Evolutionary conservation across 2,329 filamentous ascomycete species (phyloP).

Genomic region (Beauveria rudraprayagi): DNA sequence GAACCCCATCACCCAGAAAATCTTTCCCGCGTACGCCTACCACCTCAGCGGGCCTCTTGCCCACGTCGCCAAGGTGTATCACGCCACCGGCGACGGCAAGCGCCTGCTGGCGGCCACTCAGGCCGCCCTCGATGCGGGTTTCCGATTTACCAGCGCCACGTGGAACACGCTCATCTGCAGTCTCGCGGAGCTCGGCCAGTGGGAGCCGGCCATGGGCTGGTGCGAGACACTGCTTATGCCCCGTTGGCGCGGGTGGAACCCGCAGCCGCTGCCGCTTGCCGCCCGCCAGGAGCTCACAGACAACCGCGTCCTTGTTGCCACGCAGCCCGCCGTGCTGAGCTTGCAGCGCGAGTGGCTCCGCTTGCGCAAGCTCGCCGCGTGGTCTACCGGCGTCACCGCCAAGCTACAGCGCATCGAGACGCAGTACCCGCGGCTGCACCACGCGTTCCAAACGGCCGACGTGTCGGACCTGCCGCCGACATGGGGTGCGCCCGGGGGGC

Average conservation of each 20-base stretch:
- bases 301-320: constrained; percentile 25
- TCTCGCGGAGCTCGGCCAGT: constrained; percentile 52
- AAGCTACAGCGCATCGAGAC: constrained; percentile 30
- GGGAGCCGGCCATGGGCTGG: constrained; percentile 59
- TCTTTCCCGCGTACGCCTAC: constrained; percentile 44
- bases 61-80: constrained; percentile 39
- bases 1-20: constrained; percentile 12
- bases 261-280: constrained; percentile 17
- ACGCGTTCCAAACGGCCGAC: constrained; percentile 31
- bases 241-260: constrained; percentile 66
- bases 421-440: constrained; percentile 32
- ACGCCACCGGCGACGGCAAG: constrained; percentile 31
- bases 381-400: constrained; percentile 38
- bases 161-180: constrained; percentile 73
- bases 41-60: constrained; percentile 42
- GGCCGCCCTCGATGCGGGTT: constrained; percentile 57
- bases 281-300: constrained; percentile 20
- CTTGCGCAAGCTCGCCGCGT: constrained; percentile 38
- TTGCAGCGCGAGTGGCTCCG: constrained; percentile 44
- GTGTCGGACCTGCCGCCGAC: constrained; percentile 21
- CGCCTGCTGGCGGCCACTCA: constrained; percentile 44
- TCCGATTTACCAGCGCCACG: constrained; percentile 63
- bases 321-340: constrained; percentile 35
- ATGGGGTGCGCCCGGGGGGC: constrained; percentile 13
- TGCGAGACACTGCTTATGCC: constrained; percentile 75